Evolutionary conservation across 257 asterid species (phyloP), one percentile per base, ranked within the genome.

Genomic region (Knoxia roxburghii): DNA sequence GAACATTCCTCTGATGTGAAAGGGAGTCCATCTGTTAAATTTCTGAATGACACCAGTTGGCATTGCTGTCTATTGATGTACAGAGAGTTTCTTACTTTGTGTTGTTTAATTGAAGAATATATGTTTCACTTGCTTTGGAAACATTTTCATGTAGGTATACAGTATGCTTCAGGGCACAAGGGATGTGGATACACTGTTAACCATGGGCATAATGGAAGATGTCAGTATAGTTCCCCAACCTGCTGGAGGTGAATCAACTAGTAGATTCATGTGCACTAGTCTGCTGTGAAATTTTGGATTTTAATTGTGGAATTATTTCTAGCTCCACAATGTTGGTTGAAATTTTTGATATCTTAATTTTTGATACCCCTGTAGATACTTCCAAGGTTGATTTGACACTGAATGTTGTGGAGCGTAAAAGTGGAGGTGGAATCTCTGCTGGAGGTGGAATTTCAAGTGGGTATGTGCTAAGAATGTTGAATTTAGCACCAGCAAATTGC

Each of bases 391-490:
- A 93, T 79, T 79, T 93, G 80, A 86, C 96, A 39, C 82, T 93
- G 84, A 93, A 93, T 69, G 80, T 90, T 77, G 97, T 93, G 61
- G 95, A 93, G 87, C 99, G 95, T 68, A 88, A 93, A 82, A 86
- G 90, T 18, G 89, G 89, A 59, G 92, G 82, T 69, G 99, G 99
- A 41, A 77, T 93, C 60, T 90, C 96, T 73, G 99, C 96, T 54
- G 96, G 99, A 76, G 99, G 95, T 72, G 99, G 96, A 81, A 81
- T 93, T 83, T 93, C 99, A 67, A 90, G 95, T 71, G 97, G 99
- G 99, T 93, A 83, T 41, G 96, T 90, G 45, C 71, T 73, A 15
- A 43, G 39, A 55, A 23, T 55, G 41, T 69, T 65, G 48, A n/a
- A 39, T 70, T 57, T 32, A 8, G 55, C 72, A 30, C 37, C 23